These are phyloP conservation scores for Carpinus fangiana DNA, from an alignment of 306 rosid species.

Conservation along the genomic window DNA sequence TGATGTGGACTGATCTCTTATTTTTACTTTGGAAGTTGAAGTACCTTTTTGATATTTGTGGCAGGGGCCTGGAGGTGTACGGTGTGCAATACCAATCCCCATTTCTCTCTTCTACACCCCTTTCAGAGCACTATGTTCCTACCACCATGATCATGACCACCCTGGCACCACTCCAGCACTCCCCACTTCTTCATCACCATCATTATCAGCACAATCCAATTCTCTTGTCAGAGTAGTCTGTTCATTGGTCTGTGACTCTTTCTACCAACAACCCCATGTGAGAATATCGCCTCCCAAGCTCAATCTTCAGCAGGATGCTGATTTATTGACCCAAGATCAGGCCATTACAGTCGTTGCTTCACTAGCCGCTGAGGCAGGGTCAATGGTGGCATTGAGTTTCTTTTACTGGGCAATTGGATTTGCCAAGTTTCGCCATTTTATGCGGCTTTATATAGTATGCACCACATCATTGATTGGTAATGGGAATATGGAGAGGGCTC, in stretches of 20 bases:
- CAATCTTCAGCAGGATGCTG: conserved; percentile 43
- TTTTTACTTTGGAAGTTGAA: conserved; percentile 23
- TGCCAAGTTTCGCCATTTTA: conserved; percentile 61
- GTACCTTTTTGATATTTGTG: conserved; percentile 23
- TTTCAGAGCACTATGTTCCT: conserved; percentile 31
- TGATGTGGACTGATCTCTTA: background rate
- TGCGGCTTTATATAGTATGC: conserved; percentile 69
- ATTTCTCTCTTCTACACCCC: conserved; percentile 18
- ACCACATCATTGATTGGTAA: conserved; percentile 55
- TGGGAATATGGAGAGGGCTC: conserved; percentile 62
- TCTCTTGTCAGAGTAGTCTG: conserved; percentile 52
- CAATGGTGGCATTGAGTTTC: conserved; percentile 76
- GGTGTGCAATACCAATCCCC: conserved; percentile 51
- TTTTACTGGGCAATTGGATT: conserved; percentile 65
- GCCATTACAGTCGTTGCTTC: conserved; percentile 66
- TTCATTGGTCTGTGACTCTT: conserved; percentile 61
- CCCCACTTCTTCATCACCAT: conserved; percentile 27
- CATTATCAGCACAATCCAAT: conserved; percentile 30
- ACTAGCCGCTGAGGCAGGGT: conserved; percentile 68
- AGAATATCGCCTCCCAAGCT: conserved; percentile 50
- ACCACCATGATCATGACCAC: background rate
- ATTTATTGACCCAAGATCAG: conserved; percentile 63
- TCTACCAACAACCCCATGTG: conserved; percentile 41
- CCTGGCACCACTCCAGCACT: conserved; percentile 15
- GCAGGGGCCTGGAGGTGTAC: conserved; percentile 98